These are phyloP conservation scores for Penicillium fimorum DNA, from an alignment of 495 filamentous ascomycete genomes.

Conservation along the genomic window DNA sequence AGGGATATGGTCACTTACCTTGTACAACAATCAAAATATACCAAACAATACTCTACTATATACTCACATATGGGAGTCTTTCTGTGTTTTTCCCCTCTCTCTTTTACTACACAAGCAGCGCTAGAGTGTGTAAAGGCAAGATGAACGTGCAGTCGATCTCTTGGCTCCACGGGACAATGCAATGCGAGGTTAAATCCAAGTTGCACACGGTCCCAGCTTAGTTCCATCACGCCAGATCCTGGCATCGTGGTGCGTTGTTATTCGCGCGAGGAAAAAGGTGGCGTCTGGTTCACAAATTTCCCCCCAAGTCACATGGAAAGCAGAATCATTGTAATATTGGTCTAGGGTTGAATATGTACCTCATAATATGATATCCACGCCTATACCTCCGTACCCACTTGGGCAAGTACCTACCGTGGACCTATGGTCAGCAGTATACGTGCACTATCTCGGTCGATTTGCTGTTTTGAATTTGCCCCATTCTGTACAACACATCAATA, in stretches of 20 bases:
- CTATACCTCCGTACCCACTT: background rate
- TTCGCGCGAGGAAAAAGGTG: slow-evolving; percentile 12
- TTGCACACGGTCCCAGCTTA: slow-evolving; percentile 28
- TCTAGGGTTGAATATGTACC: background rate
- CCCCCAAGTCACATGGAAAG: slow-evolving; percentile 1
- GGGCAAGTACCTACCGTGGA: background rate
- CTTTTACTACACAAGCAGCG: slow-evolving; percentile 1
- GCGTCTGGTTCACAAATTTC: slow-evolving; percentile 2
- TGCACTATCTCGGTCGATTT: background rate
- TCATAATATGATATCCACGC: background rate
- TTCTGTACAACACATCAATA: slow-evolving; percentile 14
- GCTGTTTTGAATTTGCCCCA: background rate
- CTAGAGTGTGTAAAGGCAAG: slow-evolving; percentile 15
- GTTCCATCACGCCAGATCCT: slow-evolving; percentile 16
- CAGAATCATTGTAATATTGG: background rate
- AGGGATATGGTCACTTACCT: background rate
- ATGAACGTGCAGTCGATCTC: slow-evolving; percentile 39
- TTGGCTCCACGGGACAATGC: slow-evolving; percentile 33
- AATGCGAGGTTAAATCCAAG: slow-evolving; percentile 36
- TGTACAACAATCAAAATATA: no score
- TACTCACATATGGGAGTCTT: background rate
- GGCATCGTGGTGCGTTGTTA: slow-evolving; percentile 21
- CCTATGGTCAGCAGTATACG: background rate
- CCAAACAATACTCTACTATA: background rate
- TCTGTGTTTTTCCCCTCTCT: background rate